These are phyloP conservation scores for Haplosporangium sp. DNA, from an alignment of 371 early-diverging fungal species.

Conservation along the genomic window DNA sequence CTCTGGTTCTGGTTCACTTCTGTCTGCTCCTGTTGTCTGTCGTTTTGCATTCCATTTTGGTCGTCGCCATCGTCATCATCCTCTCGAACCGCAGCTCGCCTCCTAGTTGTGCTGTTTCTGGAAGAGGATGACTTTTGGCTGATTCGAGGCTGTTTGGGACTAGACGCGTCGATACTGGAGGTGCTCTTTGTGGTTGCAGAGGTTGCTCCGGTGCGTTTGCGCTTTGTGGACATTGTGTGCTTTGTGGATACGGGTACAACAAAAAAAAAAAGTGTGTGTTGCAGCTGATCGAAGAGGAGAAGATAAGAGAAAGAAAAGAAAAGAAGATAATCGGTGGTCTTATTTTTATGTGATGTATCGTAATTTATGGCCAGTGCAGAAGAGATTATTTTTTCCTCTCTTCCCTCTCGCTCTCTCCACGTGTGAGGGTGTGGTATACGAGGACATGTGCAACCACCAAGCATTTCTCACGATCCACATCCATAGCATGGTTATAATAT, in stretches of 20 bases:
- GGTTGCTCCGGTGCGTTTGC: slow-evolving; percentile 35
- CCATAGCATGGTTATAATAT: too few species aligned
- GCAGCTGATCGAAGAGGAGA: neutral
- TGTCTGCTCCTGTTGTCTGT: neutral
- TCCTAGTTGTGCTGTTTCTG: slow-evolving; percentile 18
- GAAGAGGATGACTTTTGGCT: slow-evolving; percentile 18
- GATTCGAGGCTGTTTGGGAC: slow-evolving; percentile 43
- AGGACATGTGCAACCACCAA: too few species aligned
- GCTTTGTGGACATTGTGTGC: slow-evolving; percentile 29
- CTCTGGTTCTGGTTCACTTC: neutral
- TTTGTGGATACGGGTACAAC: neutral
- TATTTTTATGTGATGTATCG: neutral
- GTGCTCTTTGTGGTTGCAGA: slow-evolving; percentile 20
- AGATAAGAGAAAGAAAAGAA: neutral
- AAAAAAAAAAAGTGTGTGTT: neutral
- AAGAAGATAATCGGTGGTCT: too few species aligned
- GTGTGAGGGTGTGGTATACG: too few species aligned
- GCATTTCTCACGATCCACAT: too few species aligned
- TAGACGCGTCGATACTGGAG: slow-evolving; percentile 31
- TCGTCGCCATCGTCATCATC: slow-evolving; percentile 20
- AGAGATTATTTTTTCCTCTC: too few species aligned
- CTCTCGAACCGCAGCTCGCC: slow-evolving; percentile 5
- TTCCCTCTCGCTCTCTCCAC: too few species aligned
- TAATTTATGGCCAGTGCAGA: neutral
- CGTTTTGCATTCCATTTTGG: neutral